Evolutionary conservation across 169 alveolate genomes (phyloP).

Genomic region (Plasmodium knowlesi): DNA sequence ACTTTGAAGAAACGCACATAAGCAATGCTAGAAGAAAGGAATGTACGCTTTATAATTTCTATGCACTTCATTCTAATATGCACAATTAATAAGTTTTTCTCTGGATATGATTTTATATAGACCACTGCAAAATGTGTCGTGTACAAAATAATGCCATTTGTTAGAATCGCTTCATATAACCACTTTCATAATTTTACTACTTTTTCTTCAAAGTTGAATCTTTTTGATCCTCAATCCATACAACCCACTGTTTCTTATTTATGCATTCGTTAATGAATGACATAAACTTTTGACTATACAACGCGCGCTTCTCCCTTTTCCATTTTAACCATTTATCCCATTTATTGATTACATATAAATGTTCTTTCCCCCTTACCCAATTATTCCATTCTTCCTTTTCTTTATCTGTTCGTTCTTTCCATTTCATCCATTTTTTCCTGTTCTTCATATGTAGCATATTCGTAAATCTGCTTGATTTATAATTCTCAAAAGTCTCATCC

Average conservation of each 20-base stretch:
- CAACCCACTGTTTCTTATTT: not conserved
- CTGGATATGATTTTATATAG: not conserved
- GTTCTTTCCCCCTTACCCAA: constrained; percentile 19
- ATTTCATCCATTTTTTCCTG: not conserved
- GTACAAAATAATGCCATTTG: not conserved
- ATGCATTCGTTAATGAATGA: not conserved
- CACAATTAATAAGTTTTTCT: not conserved
- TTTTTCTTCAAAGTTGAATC: not conserved
- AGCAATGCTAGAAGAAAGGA: not conserved
- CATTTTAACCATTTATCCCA: constrained; percentile 19
- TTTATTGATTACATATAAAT: not conserved
- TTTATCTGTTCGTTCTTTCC: constrained; percentile 14
- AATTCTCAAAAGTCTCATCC: constrained; percentile 2
- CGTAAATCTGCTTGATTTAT: not conserved
- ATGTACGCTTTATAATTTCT: too few relatives aligned
- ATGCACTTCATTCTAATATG: not conserved
- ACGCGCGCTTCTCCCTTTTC: not conserved
- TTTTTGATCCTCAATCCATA: not conserved
- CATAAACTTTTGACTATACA: not conserved
- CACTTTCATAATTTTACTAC: not conserved
- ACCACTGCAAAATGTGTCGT: not conserved
- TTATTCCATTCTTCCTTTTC: constrained; percentile 39
- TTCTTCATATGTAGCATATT: not conserved
- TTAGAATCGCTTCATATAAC: not conserved
- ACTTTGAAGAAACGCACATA: not conserved